A percentile compares a stretch with the other conserved stretches of the same genome.
Evolutionary conservation across 2,329 filamentous ascomycete species (phyloP).

Genomic region (Neonectria neomacrospora): DNA sequence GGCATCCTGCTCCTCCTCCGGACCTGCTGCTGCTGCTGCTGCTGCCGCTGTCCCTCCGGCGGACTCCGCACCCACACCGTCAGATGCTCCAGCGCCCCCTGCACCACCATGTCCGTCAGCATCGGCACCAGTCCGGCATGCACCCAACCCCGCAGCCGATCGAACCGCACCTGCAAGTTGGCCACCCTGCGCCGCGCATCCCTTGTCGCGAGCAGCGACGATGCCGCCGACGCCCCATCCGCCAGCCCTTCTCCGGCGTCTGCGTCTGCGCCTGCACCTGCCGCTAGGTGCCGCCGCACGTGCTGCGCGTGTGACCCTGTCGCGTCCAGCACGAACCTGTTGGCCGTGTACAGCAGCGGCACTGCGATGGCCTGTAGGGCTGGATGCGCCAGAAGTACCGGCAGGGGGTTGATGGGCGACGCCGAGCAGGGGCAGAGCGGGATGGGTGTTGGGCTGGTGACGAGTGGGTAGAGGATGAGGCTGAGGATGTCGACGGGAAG

Average conservation of each 20-base stretch:
- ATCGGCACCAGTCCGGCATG: conserved; percentile 44
- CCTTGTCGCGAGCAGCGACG: conserved; percentile 40
- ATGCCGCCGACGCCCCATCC: conserved; percentile 1
- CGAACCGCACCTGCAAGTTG: conserved; percentile 45
- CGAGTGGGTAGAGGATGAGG: conserved; percentile 46
- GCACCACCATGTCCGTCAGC: conserved; percentile 48
- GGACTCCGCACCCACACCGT: conserved; percentile 33
- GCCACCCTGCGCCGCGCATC: conserved; percentile 43
- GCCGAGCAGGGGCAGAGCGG: conserved; percentile 45
- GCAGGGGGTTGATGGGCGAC: conserved; percentile 39
- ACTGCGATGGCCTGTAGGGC: conserved; percentile 47
- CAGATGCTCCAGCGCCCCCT: conserved; percentile 45
- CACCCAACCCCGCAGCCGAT: conserved; percentile 48
- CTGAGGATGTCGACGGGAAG: conserved; percentile 49
- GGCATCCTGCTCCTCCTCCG: conserved; percentile 6
- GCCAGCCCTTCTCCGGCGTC: not conserved
- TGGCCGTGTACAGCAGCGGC: conserved; percentile 48
- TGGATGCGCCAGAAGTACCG: conserved; percentile 49
- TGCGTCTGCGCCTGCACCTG: conserved; percentile 23
- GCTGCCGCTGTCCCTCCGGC: conserved; percentile 15
- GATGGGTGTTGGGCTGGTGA: conserved; percentile 41
- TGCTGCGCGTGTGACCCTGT: conserved; percentile 44
- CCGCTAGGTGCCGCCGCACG: conserved; percentile 41
- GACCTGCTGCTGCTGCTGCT: conserved; percentile 6
- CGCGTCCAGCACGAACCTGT: conserved; percentile 47